Percentiles rank a stretch among this genome's conserved stretches.
Evolutionary conservation across 2,329 filamentous ascomycete species (phyloP).

Genomic region (Xylogone sp.): DNA sequence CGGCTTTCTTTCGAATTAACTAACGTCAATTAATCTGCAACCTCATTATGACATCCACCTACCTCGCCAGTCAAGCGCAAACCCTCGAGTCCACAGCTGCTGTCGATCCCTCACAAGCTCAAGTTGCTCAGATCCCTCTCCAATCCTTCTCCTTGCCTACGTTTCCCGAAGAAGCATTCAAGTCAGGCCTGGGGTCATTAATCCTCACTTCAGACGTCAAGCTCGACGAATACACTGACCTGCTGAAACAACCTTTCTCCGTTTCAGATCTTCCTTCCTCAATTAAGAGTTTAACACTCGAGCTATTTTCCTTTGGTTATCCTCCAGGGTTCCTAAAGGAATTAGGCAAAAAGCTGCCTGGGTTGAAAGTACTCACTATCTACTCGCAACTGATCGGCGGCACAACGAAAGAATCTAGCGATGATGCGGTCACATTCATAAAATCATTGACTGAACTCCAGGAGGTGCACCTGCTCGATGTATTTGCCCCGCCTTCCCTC

Average conservation of each 20-base stretch:
- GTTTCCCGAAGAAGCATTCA: constrained; percentile 39
- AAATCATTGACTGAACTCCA: constrained; percentile 28
- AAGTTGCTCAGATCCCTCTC: constrained; percentile 43
- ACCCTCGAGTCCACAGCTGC: constrained; percentile 10
- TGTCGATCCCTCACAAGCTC: constrained; percentile 21
- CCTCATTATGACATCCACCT: constrained; percentile 10
- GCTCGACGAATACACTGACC: constrained; percentile 38
- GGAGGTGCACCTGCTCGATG: constrained; percentile 43
- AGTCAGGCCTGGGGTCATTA: constrained; percentile 34
- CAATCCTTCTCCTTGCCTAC: constrained; percentile 39
- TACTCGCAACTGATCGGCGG: constrained; percentile 43
- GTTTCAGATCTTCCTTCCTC: constrained; percentile 33
- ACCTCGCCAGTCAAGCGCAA: constrained; percentile 12
- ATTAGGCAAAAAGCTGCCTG: constrained; percentile 34
- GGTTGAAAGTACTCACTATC: constrained; percentile 38
- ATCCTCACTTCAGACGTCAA: constrained; percentile 46
- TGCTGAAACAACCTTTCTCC: constrained; percentile 29
- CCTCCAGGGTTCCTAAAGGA: constrained; percentile 37
- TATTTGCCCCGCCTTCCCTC: constrained; percentile 38
- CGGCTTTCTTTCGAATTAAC: background rate
- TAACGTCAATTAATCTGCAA: background rate
- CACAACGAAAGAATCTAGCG: constrained; percentile 31
- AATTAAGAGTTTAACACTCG: constrained; percentile 41
- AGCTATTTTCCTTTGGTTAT: constrained; percentile 45
- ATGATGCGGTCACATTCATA: constrained; percentile 36